Evolutionary conservation across 495 filamentous ascomycete genomes (phyloP), one percentile per base, ranked within the genome.

Genomic region (Talaromyces stipitatus): DNA sequence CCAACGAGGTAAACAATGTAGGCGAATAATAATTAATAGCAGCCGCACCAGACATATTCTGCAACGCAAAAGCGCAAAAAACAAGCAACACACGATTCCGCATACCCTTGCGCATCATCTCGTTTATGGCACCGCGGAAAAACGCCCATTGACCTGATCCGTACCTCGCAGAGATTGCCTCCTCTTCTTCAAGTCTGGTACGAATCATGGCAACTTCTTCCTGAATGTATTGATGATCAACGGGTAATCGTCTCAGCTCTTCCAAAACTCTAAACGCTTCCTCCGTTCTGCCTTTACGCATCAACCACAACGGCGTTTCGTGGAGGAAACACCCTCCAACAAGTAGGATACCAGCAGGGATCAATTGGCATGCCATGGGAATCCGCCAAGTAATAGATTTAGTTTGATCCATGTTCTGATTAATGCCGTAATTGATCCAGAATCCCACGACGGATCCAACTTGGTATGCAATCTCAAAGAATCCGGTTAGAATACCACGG

Each of bases 401-500:
- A 0, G 27, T 56, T 22, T 45, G 18, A 10, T 22, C 20, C 18
- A 61, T 63, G 58, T 57, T 53, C 24, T 60, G 45, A 1, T 32
- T 61, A 30, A 61, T 60, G 2, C 61, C 61, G 20, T 58, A 63
- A 36, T 82, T 82, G 62, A 83, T 81, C 79, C 79, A 84, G 60
- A 85, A 85, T 0, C 83, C 83, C 30, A 82, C 73, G 7, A 86
- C 67, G 2, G 82, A 82, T 32, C 82, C 82, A 58, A 82, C 73
- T 67, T 85, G 83, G 73, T 81, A 85, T 9, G 80, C 78, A 23
- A 84, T 68, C 66, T 85, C 83, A 61, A 82, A 86, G 47, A 86
- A 74, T 32, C 83, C 81, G 30, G 89, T 85, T 26, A 90, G 77
- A 22, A 85, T 78, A 24, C 86, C 86, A 41, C 86, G 81, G 57